phyloP scores from a whole-genome alignment of 495 filamentous ascomycete genomes.

The Lindgomyces ingoldianus region DNA sequence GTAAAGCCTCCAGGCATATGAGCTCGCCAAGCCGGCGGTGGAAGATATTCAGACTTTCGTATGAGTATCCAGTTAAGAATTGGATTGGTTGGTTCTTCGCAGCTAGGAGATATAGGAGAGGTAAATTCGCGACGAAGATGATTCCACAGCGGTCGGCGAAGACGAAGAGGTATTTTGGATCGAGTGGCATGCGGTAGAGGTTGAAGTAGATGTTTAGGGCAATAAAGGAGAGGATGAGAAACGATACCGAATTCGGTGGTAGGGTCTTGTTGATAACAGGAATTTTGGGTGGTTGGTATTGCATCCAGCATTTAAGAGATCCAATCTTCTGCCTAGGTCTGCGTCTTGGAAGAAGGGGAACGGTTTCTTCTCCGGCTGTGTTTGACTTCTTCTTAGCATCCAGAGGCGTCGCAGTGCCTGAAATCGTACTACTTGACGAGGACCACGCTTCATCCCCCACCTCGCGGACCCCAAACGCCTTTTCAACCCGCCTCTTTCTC shows the following conservation, averaged over 20 bases:
- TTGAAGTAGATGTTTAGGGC: conserved; percentile 59
- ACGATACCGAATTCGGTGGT: conserved; percentile 55
- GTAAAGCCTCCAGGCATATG: conserved; percentile 49
- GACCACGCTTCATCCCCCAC: conserved; percentile 27
- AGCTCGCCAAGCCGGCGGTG: conserved; percentile 57
- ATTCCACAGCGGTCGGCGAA: conserved; percentile 58
- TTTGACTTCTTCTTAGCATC: conserved; percentile 12
- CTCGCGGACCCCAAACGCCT: background rate
- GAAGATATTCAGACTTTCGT: conserved; percentile 65
- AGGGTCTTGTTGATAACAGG: conserved; percentile 56
- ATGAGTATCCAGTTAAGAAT: conserved; percentile 60
- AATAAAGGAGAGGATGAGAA: conserved; percentile 53
- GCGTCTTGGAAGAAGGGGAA: conserved; percentile 25
- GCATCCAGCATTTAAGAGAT: conserved; percentile 43
- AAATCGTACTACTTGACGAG: conserved; percentile 41
- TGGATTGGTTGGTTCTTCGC: conserved; percentile 66
- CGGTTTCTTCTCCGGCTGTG: conserved; percentile 25
- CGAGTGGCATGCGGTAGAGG: conserved; percentile 52
- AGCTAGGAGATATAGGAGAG: conserved; percentile 60
- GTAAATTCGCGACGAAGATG: conserved; percentile 60
- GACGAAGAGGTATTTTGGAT: conserved; percentile 52
- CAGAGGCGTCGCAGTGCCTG: conserved; percentile 33
- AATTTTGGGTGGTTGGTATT: conserved; percentile 57
- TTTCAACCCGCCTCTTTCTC: conserved; percentile 3
- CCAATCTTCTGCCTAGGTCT: background rate